These are phyloP conservation scores for Pythium oligandrum DNA, from an alignment of 352 stramenopile species.

Conservation along the genomic window DNA sequence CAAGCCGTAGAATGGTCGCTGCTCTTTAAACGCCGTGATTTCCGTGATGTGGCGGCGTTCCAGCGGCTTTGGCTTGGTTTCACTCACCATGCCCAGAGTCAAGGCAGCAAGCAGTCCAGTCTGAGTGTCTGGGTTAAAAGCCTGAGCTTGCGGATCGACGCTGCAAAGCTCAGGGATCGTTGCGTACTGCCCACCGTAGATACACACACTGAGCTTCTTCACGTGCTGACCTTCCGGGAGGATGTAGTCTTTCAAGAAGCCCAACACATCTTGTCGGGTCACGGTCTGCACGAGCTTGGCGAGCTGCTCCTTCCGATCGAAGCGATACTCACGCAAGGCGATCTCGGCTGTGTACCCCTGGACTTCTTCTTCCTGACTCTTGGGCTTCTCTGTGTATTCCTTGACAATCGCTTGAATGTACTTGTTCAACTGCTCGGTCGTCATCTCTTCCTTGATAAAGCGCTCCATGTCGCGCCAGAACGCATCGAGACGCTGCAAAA, in stretches of 20 bases:
- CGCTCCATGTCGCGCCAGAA: conserved; percentile 47
- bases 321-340: conserved; percentile 61
- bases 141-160: neutral
- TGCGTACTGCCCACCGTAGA: conserved; percentile 29
- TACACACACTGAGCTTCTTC: conserved; percentile 51
- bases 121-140: conserved; percentile 1
- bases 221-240: conserved; percentile 14
- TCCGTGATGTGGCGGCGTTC: too few species aligned
- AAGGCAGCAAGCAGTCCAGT: conserved; percentile 7
- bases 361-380: conserved; percentile 63
- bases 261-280: conserved; percentile 42
- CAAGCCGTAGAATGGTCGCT: conserved; percentile 13
- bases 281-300: conserved; percentile 38
- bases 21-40: conserved; percentile 11
- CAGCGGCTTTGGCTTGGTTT: too few species aligned
- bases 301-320: conserved; percentile 41
- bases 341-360: conserved; percentile 59
- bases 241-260: conserved; percentile 66
- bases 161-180: conserved; percentile 2
- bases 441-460: conserved; percentile 26
- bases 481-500: conserved; percentile 64
- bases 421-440: conserved; percentile 30
- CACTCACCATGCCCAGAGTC: conserved; percentile 1
- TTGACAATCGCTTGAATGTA: conserved; percentile 64
- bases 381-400: conserved; percentile 60